Evolutionary conservation across 2,329 filamentous ascomycete species (phyloP).

Genomic region (Botrytis cinerea): DNA sequence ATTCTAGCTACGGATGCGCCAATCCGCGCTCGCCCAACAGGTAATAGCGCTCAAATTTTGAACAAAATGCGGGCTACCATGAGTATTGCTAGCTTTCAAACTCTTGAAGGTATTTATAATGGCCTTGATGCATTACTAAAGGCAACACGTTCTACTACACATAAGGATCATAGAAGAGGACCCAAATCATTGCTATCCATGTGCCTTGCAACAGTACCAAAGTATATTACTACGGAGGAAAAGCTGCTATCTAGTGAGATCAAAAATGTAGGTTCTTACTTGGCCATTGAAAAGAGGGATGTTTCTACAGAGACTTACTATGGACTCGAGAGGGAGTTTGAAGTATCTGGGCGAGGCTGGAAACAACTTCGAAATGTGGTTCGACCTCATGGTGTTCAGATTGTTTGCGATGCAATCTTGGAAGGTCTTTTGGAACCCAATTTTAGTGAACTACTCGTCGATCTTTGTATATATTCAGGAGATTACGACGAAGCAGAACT

Average conservation of each 20-base stretch:
- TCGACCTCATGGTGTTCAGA: slow-evolving; percentile 50
- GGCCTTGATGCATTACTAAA: slow-evolving; percentile 49
- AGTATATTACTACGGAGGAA: slow-evolving; percentile 51
- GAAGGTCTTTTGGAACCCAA: slow-evolving; percentile 47
- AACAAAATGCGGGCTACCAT: slow-evolving; percentile 41
- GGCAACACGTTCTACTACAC: slow-evolving; percentile 42
- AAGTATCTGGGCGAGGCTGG: slow-evolving; percentile 48
- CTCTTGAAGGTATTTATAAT: slow-evolving; percentile 50
- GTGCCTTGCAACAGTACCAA: slow-evolving; percentile 52
- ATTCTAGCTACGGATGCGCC: not conserved
- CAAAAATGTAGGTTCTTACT: slow-evolving; percentile 44
- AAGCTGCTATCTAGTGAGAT: slow-evolving; percentile 45
- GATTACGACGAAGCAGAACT: slow-evolving; percentile 47
- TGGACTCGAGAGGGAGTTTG: slow-evolving; percentile 49
- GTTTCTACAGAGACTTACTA: slow-evolving; percentile 51
- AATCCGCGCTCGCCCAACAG: not conserved
- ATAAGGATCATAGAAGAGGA: slow-evolving; percentile 33
- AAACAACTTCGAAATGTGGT: slow-evolving; percentile 49
- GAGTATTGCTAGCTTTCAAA: slow-evolving; percentile 40
- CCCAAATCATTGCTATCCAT: slow-evolving; percentile 50
- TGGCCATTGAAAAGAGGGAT: slow-evolving; percentile 41
- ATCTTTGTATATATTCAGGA: slow-evolving; percentile 45
- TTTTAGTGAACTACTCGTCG: slow-evolving; percentile 47
- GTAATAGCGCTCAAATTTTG: slow-evolving; percentile 39
- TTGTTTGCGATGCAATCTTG: slow-evolving; percentile 47